phyloP scores from a whole-genome alignment of 2,329 filamentous ascomycete species.

The Claviceps paspali region DNA sequence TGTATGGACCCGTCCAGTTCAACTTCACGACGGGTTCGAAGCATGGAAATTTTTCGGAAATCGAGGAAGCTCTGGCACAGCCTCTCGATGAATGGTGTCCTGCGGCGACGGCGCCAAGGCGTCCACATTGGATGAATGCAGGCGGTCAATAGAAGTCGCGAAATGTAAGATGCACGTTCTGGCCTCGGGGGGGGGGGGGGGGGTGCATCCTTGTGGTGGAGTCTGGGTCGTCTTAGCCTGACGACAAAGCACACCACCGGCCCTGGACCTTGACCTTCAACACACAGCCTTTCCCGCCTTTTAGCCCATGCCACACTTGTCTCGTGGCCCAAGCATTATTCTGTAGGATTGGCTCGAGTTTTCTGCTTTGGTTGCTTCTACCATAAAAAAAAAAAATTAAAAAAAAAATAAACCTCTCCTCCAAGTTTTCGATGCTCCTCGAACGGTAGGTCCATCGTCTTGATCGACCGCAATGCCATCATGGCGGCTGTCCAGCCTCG shows the following conservation, averaged over 20 bases:
- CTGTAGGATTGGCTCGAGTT: background rate
- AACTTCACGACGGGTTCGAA: slow-evolving; percentile 8
- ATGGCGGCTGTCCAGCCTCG: slow-evolving; percentile 8
- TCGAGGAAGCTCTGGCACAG: slow-evolving; percentile 8
- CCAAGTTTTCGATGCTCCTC: background rate
- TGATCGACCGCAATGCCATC: slow-evolving; percentile 2
- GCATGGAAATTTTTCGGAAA: slow-evolving; percentile 12
- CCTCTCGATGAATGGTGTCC: slow-evolving; percentile 4
- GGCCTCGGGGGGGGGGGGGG: too few relatives aligned
- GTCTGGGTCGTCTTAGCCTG: background rate
- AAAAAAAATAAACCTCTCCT: too few relatives aligned
- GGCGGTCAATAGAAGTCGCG: too few relatives aligned
- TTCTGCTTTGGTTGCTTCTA: too few relatives aligned
- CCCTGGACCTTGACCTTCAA: too few relatives aligned
- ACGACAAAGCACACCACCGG: too few relatives aligned
- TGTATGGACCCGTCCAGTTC: slow-evolving; percentile 21
- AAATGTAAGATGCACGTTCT: too few relatives aligned
- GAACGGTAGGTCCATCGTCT: background rate
- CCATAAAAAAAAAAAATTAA: too few relatives aligned
- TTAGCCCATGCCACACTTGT: background rate
- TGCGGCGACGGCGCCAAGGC: background rate
- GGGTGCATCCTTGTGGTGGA: background rate
- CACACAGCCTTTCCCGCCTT: background rate
- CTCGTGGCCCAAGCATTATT: background rate
- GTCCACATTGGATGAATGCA: too few relatives aligned